Percentiles rank a stretch among this genome's conserved stretches.
Conservation (phyloP, 23 red algal genomes). For the Gracilaria gracilis region DNA sequence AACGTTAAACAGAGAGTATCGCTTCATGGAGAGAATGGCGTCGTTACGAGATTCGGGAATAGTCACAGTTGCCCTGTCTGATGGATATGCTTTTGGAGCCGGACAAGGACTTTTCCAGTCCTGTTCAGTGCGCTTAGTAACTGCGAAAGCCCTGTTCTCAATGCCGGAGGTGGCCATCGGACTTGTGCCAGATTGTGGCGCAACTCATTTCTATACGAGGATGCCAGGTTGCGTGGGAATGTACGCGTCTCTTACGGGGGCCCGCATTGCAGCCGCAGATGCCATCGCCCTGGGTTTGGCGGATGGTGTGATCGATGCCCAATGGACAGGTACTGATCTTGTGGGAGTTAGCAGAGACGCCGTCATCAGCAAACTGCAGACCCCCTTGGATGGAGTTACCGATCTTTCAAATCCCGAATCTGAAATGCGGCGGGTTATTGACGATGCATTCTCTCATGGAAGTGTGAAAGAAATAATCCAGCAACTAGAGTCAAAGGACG, state of each 20-base stretch:
- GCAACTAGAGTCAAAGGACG: neutral
- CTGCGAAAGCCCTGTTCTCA: slow-evolving; percentile 19
- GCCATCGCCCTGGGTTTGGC: slow-evolving; percentile 48
- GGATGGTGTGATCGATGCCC: slow-evolving; percentile 3
- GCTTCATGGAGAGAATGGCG: slow-evolving; percentile 53
- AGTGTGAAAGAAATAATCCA: slow-evolving; percentile 21
- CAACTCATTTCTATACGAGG: slow-evolving; percentile 32
- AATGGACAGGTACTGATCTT: slow-evolving; percentile 11
- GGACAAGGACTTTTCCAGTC: slow-evolving; percentile 58
- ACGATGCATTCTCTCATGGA: slow-evolving; percentile 34
- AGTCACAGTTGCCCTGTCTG: slow-evolving; percentile 28
- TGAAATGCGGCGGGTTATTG: slow-evolving; percentile 49
- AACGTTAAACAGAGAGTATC: slow-evolving; percentile 39
- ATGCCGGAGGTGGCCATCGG: slow-evolving; percentile 65
- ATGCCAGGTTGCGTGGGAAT: slow-evolving; percentile 66
- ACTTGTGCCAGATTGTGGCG: slow-evolving; percentile 61
- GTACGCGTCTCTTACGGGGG: slow-evolving; percentile 55
- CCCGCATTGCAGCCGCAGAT: slow-evolving; percentile 37
- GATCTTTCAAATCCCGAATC: slow-evolving; percentile 43
- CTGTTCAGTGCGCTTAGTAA: slow-evolving; percentile 38
- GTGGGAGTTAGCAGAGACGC: neutral
- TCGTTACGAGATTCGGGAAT: neutral
- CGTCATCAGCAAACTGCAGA: neutral
- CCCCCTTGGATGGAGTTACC: neutral
- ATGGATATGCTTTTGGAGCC: slow-evolving; percentile 60